Base-by-base conservation (phyloP, 2,329 filamentous ascomycete genomes). In the Lasiodiplodia theobromae region DNA sequence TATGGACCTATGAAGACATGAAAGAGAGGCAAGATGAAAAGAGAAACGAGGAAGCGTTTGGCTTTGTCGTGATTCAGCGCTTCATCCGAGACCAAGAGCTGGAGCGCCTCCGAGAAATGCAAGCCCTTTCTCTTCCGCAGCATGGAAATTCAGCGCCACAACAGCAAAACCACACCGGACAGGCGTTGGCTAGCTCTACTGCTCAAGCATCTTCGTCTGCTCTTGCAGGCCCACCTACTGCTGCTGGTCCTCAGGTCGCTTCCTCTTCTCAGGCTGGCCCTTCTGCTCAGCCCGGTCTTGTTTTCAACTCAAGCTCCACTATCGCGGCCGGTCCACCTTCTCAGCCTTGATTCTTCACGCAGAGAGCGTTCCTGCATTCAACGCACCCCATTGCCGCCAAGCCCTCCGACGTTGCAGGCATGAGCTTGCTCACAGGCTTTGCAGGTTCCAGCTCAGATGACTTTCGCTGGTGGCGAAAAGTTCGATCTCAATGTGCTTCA, bases 81-180 rank as follows among this genome's bases (percentile, higher is more conserved):
- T 66, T 57, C 25, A 57, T 66, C 6, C 58, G 58, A 10, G 40
- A 62, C 3, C 16, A 62, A 4, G 58, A 62, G 16, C 25, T 62
- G 38, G 57, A 49, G 40, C 23, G 57, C 14, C 4, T 31, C 2
- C 40, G 57, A 25, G 57, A 62, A 21, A 10, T 18, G n/a, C 34
- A 58, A 10, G 12, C 56, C 2, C n/a, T 44, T 23, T 18, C 56
- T 40, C 34, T 10, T 12, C 8, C 11, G 25, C 3, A 47, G 21
- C 31, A 10, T 34, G 25, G 49, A 52, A 34, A 34, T 10, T 34
- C 31, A 34, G 31, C 31, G 7, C 18, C 7, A n/a, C 44, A 47
- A 47, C 44, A 47, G n/a, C 7, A 10, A 8, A 21, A 21, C 18
- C 18, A 34, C 31, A 34, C 31, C 31, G 31, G 8, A n/a, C n/a